A percentile compares a stretch with the other conserved stretches of the same genome.
These are phyloP conservation scores for Alternaria gaisen DNA, from an alignment of 2,329 filamentous ascomycete genomes.

Conservation along the genomic window DNA sequence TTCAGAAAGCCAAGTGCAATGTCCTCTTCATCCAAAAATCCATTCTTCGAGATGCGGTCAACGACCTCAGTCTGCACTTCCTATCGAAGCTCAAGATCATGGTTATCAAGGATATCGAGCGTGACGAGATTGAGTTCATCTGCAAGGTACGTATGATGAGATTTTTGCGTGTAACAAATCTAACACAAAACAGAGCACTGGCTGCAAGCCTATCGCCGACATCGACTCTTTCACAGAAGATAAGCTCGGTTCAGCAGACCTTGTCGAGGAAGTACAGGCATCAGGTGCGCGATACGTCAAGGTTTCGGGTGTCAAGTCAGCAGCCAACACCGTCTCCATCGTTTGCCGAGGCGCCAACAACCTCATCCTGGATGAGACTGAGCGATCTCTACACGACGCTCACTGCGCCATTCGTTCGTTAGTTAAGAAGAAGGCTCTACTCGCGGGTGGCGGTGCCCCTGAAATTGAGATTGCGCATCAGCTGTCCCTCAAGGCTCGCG, in stretches of 20 bases:
- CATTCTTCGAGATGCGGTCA: conserved; percentile 95
- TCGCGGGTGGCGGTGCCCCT: conserved; percentile 93
- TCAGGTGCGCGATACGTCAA: conserved; percentile 93
- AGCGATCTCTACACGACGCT: conserved; percentile 95
- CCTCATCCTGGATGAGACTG: conserved; percentile 94
- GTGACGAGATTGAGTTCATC: conserved; percentile 98
- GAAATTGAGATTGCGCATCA: conserved; percentile 95
- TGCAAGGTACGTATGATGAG: conserved; percentile 69
- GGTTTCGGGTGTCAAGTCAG: conserved; percentile 87
- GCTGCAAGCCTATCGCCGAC: conserved; percentile 98
- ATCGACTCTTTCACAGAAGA: conserved; percentile 99
- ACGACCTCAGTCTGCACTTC: conserved; percentile 97
- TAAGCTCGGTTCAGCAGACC: conserved; percentile 91
- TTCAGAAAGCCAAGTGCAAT: conserved; percentile 99
- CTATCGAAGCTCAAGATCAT: conserved; percentile 96
- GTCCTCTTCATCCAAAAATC: conserved; percentile 98
- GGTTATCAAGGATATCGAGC: conserved; percentile 96
- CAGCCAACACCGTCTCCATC: conserved; percentile 87
- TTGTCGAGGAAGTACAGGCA: conserved; percentile 90
- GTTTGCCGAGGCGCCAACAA: conserved; percentile 94
- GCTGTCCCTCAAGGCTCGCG: conserved; percentile 81
- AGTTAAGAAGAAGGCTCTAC: conserved; percentile 99
- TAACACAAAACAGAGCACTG: conserved; percentile 70
- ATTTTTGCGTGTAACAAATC: conserved; percentile 20
- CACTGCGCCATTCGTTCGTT: conserved; percentile 97